Conservation (phyloP, 768 basidiomycete species). For the Leccinum pellstonianum region DNA sequence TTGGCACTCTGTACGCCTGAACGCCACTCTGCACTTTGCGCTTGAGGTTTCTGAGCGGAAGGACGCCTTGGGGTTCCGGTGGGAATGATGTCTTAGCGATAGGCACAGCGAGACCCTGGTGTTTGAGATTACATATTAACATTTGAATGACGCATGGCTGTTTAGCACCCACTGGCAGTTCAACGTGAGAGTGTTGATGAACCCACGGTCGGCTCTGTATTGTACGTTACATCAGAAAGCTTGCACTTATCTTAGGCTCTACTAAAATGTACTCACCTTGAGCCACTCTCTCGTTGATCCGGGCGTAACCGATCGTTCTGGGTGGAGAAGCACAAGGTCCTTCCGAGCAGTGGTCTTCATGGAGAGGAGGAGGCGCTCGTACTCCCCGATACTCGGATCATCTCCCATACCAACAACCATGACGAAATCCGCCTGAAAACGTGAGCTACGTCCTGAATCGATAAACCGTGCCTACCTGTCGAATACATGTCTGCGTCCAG, state of each 20-base stretch:
- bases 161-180: constrained; percentile 66
- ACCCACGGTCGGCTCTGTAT: constrained; percentile 90
- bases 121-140: constrained; percentile 8
- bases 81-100: constrained; percentile 56
- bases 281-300: constrained; percentile 97
- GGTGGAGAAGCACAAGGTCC: constrained; percentile 91
- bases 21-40: constrained; percentile 89
- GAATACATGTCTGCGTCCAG: constrained; percentile 98
- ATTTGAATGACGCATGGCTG: not conserved
- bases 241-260: not conserved
- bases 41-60: constrained; percentile 87
- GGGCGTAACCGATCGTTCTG: constrained; percentile 82
- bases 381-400: constrained; percentile 88
- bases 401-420: constrained; percentile 95
- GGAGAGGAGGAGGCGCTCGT: constrained; percentile 87
- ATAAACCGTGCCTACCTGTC: constrained; percentile 57
- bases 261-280: constrained; percentile 51
- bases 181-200: constrained; percentile 94
- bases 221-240: constrained; percentile 5
- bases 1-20: constrained; percentile 72
- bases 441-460: constrained; percentile 8
- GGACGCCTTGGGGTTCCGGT: constrained; percentile 86
- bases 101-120: constrained; percentile 68
- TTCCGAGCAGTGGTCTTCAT: constrained; percentile 99
- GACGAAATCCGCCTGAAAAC: constrained; percentile 78